These are phyloP conservation scores for Neurospora sp. DNA, from an alignment of 495 filamentous ascomycete genomes.

Conservation along the genomic window DNA sequence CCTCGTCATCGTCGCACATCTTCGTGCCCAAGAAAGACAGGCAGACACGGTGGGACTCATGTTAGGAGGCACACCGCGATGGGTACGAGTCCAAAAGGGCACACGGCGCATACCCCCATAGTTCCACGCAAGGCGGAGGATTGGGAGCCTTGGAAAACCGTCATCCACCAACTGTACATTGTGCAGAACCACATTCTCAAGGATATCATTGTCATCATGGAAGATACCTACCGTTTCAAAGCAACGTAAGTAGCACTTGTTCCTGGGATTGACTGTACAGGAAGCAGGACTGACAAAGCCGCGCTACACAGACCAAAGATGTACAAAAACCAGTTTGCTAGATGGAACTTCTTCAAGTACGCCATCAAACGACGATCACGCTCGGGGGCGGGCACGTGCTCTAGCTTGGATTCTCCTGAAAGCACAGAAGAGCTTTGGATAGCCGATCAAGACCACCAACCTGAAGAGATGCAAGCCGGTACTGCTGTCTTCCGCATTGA, in stretches of 20 bases:
- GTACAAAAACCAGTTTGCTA: constrained; percentile 25
- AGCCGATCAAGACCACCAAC: not conserved
- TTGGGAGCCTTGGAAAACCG: constrained; percentile 22
- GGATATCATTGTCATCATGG: constrained; percentile 24
- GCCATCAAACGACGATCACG: constrained; percentile 15
- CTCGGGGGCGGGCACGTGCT: constrained; percentile 3
- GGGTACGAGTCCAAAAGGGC: not conserved
- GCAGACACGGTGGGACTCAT: not conserved
- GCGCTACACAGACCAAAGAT: constrained; percentile 18
- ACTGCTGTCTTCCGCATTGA: not conserved
- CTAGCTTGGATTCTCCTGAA: not conserved
- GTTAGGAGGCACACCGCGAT: not conserved
- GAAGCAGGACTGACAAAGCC: not conserved
- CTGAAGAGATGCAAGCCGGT: not conserved
- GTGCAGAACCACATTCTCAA: constrained; percentile 21
- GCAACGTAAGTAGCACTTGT: constrained; percentile 15
- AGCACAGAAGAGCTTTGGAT: not conserved
- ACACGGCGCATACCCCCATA: not conserved
- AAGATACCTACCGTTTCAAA: constrained; percentile 14
- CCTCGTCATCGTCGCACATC: not conserved
- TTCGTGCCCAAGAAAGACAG: not conserved
- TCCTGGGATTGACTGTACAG: not conserved
- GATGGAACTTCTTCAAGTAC: constrained; percentile 27
- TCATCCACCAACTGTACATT: constrained; percentile 24
- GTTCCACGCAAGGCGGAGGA: constrained; percentile 17